Conservation (phyloP, 345 rosid genomes). For the Euphorbia tirucalli region DNA sequence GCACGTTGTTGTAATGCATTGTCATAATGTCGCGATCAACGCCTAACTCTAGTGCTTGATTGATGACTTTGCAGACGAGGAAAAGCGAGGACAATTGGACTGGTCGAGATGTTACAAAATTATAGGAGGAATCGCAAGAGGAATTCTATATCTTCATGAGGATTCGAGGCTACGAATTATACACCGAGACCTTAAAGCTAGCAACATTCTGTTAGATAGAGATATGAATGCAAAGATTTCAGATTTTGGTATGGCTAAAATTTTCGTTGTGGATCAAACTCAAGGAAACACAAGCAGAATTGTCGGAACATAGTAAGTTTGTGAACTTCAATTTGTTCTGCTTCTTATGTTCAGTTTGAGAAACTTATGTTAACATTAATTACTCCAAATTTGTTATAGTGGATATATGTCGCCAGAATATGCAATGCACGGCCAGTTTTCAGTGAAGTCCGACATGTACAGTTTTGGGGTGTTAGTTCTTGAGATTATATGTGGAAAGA, state of each 20-base stretch:
- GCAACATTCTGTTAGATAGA: constrained; percentile 21
- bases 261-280: constrained; percentile 25
- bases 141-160: constrained; percentile 28
- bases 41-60: neutral
- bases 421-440: constrained; percentile 29
- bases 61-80: constrained; percentile 12
- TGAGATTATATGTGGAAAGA: constrained; percentile 22
- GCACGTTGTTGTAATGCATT: too few species aligned
- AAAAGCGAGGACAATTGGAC: constrained; percentile 8
- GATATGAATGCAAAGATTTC: constrained; percentile 30
- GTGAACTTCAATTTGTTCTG: neutral
- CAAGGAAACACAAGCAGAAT: constrained; percentile 21
- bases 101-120: constrained; percentile 24
- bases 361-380: neutral
- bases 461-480: constrained; percentile 25
- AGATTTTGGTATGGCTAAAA: constrained; percentile 32
- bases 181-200: constrained; percentile 30
- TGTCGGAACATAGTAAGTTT: constrained; percentile 28
- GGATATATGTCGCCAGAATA: constrained; percentile 16
- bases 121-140: constrained; percentile 26
- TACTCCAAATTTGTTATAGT: neutral
- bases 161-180: constrained; percentile 23
- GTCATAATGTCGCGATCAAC: too few species aligned
- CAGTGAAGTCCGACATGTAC: constrained; percentile 7
- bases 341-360: neutral